Conservation (phyloP, 208 protist genomes). For the Wallacemonas rigidus region DNA sequence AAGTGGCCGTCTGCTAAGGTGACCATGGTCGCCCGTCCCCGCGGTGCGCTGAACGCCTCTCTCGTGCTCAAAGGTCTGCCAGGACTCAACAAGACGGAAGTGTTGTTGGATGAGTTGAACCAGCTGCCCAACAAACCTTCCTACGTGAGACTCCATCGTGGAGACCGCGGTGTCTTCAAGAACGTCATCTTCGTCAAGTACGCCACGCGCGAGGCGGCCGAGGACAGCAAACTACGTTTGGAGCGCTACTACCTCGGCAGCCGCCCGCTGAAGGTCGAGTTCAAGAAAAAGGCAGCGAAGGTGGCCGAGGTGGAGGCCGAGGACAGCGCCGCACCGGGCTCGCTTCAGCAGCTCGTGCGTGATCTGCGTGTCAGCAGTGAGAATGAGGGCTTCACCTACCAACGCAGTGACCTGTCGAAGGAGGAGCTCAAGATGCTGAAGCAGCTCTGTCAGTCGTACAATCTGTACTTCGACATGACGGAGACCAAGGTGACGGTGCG, state of each 20-base stretch:
- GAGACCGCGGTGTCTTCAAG: conserved; percentile 83
- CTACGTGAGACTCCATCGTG: conserved; percentile 80
- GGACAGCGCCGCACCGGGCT: conserved; percentile 6
- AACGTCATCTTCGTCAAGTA: conserved; percentile 85
- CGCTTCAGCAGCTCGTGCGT: conserved; percentile 72
- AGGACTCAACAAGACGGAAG: conserved; percentile 64
- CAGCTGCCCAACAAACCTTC: conserved; percentile 64
- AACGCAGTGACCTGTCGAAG: conserved; percentile 57
- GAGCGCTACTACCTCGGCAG: conserved; percentile 65
- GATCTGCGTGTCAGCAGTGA: conserved; percentile 77
- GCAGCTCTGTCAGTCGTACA: conserved; percentile 80
- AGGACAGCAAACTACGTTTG: conserved; percentile 90
- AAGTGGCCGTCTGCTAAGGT: conserved; percentile 61
- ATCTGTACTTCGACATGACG: conserved; percentile 58
- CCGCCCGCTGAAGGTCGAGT: conserved; percentile 75
- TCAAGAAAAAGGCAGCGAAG: conserved; percentile 68
- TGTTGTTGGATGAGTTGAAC: conserved; percentile 61
- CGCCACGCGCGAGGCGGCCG: conserved; percentile 89
- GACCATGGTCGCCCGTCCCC: conserved; percentile 54
- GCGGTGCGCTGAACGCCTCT: conserved; percentile 63
- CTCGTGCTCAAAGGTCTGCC: conserved; percentile 84
- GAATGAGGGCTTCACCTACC: conserved; percentile 73
- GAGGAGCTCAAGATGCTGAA: conserved; percentile 76
- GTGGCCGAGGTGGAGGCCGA: conserved; percentile 5
- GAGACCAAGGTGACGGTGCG: conserved; percentile 66